A percentile compares a stretch with the other conserved stretches of the same genome.
Evolutionary conservation across 306 rosid species (phyloP).

Genomic region (Begonia peltatifolia): DNA sequence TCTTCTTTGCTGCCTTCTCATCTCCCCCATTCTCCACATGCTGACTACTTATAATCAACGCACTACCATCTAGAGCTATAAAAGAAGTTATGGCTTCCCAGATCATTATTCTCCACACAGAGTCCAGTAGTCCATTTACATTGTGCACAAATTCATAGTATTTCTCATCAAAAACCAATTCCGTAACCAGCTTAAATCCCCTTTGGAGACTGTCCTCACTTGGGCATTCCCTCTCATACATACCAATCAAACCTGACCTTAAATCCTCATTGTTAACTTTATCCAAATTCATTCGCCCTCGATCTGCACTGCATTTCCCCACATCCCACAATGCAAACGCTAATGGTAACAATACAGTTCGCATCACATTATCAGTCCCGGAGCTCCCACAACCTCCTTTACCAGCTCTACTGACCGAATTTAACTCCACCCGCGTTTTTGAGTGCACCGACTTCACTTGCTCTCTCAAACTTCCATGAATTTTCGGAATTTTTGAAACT

Average conservation of each 20-base stretch:
- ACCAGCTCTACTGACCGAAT: conserved; percentile 27
- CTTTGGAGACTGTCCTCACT: conserved; percentile 23
- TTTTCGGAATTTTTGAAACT: conserved; percentile 26
- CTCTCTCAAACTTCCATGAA: conserved; percentile 52
- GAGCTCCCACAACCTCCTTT: conserved; percentile 13
- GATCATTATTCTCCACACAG: conserved; percentile 57
- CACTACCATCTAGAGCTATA: conserved; percentile 38
- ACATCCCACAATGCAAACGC: conserved; percentile 32
- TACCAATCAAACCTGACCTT: conserved; percentile 18
- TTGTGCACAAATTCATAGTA: conserved; percentile 39
- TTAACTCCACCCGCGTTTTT: conserved; percentile 42
- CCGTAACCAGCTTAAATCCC: conserved; percentile 23
- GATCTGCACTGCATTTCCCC: conserved; percentile 39
- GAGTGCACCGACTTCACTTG: conserved; percentile 51
- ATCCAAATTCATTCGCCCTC: conserved; percentile 30
- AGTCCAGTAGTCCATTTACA: conserved; percentile 29
- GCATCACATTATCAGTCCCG: conserved; percentile 25
- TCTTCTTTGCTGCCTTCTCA: conserved; percentile 35
- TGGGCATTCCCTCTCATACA: conserved; percentile 39
- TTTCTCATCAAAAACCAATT: conserved; percentile 28
- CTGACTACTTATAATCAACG: conserved; percentile 28
- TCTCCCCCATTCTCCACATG: conserved; percentile 25
- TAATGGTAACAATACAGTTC: conserved; percentile 27
- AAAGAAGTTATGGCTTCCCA: conserved; percentile 55
- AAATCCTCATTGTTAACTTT: conserved; percentile 12